Base-by-base conservation (phyloP, 129 eudicot genomes). In the Gnaphalium uliginosum region DNA sequence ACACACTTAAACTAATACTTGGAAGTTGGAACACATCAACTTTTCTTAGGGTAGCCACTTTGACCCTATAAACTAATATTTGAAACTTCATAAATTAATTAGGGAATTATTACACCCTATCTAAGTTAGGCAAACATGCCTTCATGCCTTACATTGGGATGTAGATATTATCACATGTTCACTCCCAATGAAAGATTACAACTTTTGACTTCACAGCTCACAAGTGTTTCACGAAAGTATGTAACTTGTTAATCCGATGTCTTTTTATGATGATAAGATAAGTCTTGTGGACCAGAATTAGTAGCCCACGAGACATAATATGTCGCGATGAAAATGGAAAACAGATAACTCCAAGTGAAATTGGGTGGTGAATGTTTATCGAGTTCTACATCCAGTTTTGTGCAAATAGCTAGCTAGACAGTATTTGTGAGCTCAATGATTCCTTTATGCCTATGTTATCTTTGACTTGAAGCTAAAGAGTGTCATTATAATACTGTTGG, bases 391-490 rank as follows among this genome's bases (percentile, higher is more conserved):
- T 66, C 53, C 68, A 54, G 8, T 53, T 37, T 35, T 39, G 24
- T 24, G 56, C 54, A 66, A 76, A 35, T 66, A 66, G 68, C 1
- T 66, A 32, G 69, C 57, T 57, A 70, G 78, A 66, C 32, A 61
- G 43, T 41, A 78, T 63, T n/a, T 76, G 79, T 79, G 85, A 63
- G 72, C 69, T 82, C 27, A 68, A 83, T 86, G 83, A 80, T 83
- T 76, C 53, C 72, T 33, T 2, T 32, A 62, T 50, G 64, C 61
- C 56, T 73, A 69, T 10, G 80, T 78, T 85, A 73, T 83, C 85
- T 83, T 83, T 80, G 83, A 86, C 62, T 86, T 73, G 53, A 83
- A 83, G 87, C 79, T 63, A 76, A 83, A 86, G 83, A 22, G 86
- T 79, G 69, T 68, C 67, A 78, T 57, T 79, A 85, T 78, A 68